phyloP scores from a whole-genome alignment of 345 rosid species.

The Brassica nigra region DNA sequence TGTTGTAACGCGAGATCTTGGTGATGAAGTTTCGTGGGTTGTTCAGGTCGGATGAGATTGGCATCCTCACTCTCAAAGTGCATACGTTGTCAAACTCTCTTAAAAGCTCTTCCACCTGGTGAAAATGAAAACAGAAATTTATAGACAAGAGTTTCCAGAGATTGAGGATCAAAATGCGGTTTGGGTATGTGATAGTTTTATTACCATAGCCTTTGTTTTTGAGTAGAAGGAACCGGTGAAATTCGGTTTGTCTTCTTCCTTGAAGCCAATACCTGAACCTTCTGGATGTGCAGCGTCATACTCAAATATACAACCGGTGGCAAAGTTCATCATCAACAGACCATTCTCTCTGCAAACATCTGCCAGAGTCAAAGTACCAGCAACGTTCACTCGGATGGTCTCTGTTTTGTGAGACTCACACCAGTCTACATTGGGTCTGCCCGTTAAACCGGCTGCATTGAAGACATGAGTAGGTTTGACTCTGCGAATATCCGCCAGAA shows the following conservation, averaged over 20 bases:
- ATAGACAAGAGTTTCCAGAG: constrained; percentile 13
- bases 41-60: constrained; percentile 84
- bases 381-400: constrained; percentile 82
- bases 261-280: constrained; percentile 82
- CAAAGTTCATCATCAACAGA: constrained; percentile 77
- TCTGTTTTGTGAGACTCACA: constrained; percentile 90
- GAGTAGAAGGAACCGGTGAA: constrained; percentile 86
- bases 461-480: constrained; percentile 85
- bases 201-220: constrained; percentile 86
- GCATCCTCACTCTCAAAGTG: constrained; percentile 92
- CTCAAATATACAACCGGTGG: constrained; percentile 94
- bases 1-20: constrained; percentile 84
- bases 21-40: constrained; percentile 93
- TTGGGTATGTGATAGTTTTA: not conserved
- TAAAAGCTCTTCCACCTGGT: constrained; percentile 88
- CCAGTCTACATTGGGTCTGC: constrained; percentile 96
- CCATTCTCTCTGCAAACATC: constrained; percentile 81
- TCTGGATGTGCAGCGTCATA: constrained; percentile 77
- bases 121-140: not conserved
- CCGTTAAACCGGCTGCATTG: constrained; percentile 92
- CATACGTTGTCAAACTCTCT: constrained; percentile 86
- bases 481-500: constrained; percentile 64
- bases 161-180: not conserved
- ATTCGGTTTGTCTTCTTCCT: constrained; percentile 78
- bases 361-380: constrained; percentile 83